Base-by-base conservation (phyloP, 345 rosid genomes). In the Mallotus nudiflorus region DNA sequence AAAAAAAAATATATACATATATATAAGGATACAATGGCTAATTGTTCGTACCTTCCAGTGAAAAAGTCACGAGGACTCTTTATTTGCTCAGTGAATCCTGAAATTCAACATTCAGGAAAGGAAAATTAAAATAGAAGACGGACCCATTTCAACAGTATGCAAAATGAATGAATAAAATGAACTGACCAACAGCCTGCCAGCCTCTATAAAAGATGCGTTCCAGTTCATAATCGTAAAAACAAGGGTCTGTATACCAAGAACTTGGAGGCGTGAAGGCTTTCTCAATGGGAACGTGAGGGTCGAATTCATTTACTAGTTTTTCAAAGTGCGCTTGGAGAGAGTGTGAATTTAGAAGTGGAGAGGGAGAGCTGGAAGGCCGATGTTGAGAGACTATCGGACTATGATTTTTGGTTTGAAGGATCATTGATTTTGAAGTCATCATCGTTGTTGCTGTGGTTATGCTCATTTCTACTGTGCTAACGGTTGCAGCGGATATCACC, bases 181-280 rank as follows among this genome's bases (percentile, higher is more conserved):
- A 80, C 88, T 49, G 63, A 93, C 97, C 96, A 63, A 93, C 90
- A 5, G 86, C 92, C 75, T 87, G 92, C 97, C 98, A 93, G 60
- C 94, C 94, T 76, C 82, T 80, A 70, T 81, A 85, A 84, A 93
- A 93, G 84, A 93, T 82, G 15, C 76, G 85, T 57, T 83, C 78
- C 67, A 93, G 85, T 74, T 89, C 98, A 25, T 76, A 72, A 55
- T 81, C 71, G 69, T 82, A 71, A 57, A 93, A 85, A 2, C 83
- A 78, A 31, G 88, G 75, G 45, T 88, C 87, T n/a, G 86, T 88
- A 73, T 88, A 93, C 98, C 98, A 91, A 11, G 91, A 88, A 77
- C 87, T 87, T 11, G 96, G 97, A 0, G 96, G 97, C 5, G 97
- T 91, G 1, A 62, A 8, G 45, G 97, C 97, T 74, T 83, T 84